phyloP scores from a whole-genome alignment of 345 rosid genomes.

The Punica granatum region DNA sequence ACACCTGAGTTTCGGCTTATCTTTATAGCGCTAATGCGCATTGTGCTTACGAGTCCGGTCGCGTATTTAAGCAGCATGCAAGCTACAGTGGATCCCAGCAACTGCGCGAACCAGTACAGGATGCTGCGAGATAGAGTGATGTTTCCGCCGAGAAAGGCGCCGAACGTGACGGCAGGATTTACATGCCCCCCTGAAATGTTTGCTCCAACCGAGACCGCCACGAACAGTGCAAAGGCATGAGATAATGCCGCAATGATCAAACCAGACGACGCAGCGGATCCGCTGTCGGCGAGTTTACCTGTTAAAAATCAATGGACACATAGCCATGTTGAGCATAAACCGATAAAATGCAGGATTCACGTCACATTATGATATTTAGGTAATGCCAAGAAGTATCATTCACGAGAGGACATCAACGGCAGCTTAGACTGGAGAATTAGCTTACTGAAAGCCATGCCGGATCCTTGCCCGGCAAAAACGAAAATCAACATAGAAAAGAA shows the following conservation, averaged over 20 bases:
- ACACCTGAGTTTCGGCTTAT: too few relatives aligned
- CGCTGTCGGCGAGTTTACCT: background rate
- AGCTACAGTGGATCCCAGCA: conserved; percentile 61
- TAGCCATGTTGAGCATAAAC: conserved; percentile 8
- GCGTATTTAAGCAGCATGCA: conserved; percentile 63
- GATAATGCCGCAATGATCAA: conserved; percentile 54
- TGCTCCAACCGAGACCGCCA: conserved; percentile 60
- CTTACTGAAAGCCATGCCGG: conserved; percentile 75
- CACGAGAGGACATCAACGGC: too few relatives aligned
- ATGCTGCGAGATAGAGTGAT: conserved; percentile 49
- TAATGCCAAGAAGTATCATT: too few relatives aligned
- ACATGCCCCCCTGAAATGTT: conserved; percentile 82
- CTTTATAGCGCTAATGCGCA: too few relatives aligned
- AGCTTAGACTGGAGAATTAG: too few relatives aligned
- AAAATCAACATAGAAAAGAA: conserved; percentile 69
- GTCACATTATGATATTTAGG: too few relatives aligned
- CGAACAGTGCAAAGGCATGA: conserved; percentile 64
- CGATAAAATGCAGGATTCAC: too few relatives aligned
- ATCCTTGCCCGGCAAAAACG: conserved; percentile 73
- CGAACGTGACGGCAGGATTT: conserved; percentile 75
- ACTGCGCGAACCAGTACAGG: conserved; percentile 72
- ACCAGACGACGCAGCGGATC: conserved; percentile 27
- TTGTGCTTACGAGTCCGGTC: conserved; percentile 43
- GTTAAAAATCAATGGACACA: background rate
- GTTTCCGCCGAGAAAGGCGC: conserved; percentile 68